Percentiles rank a stretch among this genome's conserved stretches.
These are phyloP conservation scores for Lactarius tabidus DNA, from an alignment of 768 basidiomycete species.

Conservation along the genomic window DNA sequence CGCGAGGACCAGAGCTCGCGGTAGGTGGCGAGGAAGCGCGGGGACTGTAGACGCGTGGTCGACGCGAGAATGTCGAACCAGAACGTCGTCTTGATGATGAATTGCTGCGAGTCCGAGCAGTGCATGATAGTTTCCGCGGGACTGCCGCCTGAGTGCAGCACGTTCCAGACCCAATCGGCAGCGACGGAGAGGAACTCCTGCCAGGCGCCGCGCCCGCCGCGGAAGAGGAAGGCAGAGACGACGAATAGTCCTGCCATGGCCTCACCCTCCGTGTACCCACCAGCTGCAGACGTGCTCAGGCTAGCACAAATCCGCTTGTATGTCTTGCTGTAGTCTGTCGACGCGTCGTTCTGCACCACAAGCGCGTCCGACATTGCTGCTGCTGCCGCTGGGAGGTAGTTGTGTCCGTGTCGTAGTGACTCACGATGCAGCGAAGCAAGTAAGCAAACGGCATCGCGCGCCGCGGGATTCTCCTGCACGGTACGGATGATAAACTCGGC, in stretches of 20 bases:
- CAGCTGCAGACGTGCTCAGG: constrained; percentile 20
- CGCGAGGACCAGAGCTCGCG: constrained; percentile 50
- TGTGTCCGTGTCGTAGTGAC: constrained; percentile 26
- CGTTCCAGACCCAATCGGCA: constrained; percentile 46
- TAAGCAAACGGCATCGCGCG: constrained; percentile 57
- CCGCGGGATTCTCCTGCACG: constrained; percentile 42
- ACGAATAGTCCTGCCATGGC: constrained; percentile 76
- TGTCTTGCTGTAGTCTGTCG: constrained; percentile 21
- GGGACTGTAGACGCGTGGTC: constrained; percentile 57
- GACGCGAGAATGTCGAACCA: constrained; percentile 87
- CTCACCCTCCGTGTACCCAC: constrained; percentile 51
- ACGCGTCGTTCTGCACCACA: constrained; percentile 2
- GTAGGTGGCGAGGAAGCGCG: constrained; percentile 55
- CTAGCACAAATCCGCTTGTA: constrained; percentile 28
- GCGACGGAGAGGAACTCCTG: constrained; percentile 60
- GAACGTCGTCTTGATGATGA: constrained; percentile 78
- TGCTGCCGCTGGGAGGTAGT: background rate
- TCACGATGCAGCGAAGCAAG: constrained; percentile 57
- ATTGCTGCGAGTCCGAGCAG: constrained; percentile 51
- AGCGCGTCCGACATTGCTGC: constrained; percentile 5
- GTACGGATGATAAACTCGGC: constrained; percentile 48
- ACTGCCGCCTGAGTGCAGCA: constrained; percentile 42
- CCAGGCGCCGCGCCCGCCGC: constrained; percentile 72
- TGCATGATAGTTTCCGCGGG: constrained; percentile 43
- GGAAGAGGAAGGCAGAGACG: constrained; percentile 74